Base-by-base conservation (phyloP, 306 rosid genomes). In the Sicyos baderoa region DNA sequence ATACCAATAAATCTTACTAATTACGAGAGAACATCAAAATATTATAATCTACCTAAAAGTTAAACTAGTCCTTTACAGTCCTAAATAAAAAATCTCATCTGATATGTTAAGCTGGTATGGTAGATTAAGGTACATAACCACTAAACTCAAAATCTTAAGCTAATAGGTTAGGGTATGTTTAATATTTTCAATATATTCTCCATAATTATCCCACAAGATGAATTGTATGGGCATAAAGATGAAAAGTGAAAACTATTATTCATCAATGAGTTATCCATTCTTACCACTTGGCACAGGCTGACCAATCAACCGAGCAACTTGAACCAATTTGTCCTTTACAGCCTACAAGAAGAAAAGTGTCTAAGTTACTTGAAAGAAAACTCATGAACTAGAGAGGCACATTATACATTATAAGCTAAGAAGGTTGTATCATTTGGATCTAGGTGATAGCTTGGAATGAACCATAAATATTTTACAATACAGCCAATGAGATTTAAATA, bases 231-330 rank as follows among this genome's bases (percentile, higher is more conserved):
- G 32, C 76, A 37, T 7, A 2, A 63, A 48, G 71, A 68, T 72
- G 57, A 57, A 61, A 54, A 75, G 65, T 75, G 58, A 57, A 70
- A 54, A 73, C 21, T 80, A 57, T 75, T 15, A 51, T 54, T 23
- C 35, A 55, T 45, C 16, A 50, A 37, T 53, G 67, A 77, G 48
- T 50, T 23, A 59, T 40, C 75, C 23, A 57, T 40, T 74, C 80
- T 56, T 88, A 90, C 99, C 88, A 54, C 85, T 70, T 52, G 87
- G 78, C 71, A 42, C 42, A 71, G 74, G 49, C 78, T 78, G 94
- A 59, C 82, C 83, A 32, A 83, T 72, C 70, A 90, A 84, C 56
- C 90, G 91, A 22, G 90, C 87, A 81, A 84, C 90, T 81, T 81
- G 97, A 66, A 63, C 84, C 83, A 93, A 52, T 72, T 84, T 85